Percentiles rank a stretch among this genome's conserved stretches.
These are phyloP conservation scores for Pseudogymnoascus destructans DNA, from an alignment of 2,329 filamentous ascomycete genomes.

Conservation along the genomic window DNA sequence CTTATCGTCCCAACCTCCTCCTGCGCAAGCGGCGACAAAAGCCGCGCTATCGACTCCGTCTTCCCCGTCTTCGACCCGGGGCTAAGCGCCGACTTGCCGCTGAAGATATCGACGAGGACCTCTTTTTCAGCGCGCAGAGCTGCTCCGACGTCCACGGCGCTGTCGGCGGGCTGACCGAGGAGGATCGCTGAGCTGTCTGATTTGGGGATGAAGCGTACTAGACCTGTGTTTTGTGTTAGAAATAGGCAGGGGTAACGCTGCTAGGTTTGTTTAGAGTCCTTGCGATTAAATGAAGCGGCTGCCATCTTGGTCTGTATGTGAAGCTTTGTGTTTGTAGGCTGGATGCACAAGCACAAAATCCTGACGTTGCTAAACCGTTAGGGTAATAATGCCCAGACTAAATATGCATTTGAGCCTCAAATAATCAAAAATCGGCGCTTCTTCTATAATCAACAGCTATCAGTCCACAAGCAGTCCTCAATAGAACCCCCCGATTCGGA, in stretches of 20 bases:
- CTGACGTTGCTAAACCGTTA: background rate
- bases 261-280: background rate
- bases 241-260: background rate
- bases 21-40: slow-evolving; percentile 32
- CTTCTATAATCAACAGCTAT: background rate
- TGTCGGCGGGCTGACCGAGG: slow-evolving; percentile 42
- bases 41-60: slow-evolving; percentile 30
- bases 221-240: slow-evolving; percentile 29
- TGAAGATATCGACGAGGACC: slow-evolving; percentile 43
- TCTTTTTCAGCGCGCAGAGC: slow-evolving; percentile 43
- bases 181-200: slow-evolving; percentile 34
- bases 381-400: background rate
- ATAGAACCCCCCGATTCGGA: slow-evolving; percentile 1
- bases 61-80: slow-evolving; percentile 39
- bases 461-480: background rate
- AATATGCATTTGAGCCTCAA: slow-evolving; percentile 1
- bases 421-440: background rate
- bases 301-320: background rate
- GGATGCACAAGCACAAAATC: background rate
- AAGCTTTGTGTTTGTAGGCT: slow-evolving; percentile 1
- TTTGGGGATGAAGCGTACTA: slow-evolving; percentile 46
- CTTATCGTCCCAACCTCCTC: slow-evolving; percentile 34
- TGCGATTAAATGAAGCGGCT: slow-evolving; percentile 6
- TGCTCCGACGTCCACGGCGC: slow-evolving; percentile 41
- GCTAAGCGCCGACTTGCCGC: slow-evolving; percentile 42